Evolutionary conservation across 352 stramenopile genomes (phyloP).

Genomic region (Pythium coloratum): DNA sequence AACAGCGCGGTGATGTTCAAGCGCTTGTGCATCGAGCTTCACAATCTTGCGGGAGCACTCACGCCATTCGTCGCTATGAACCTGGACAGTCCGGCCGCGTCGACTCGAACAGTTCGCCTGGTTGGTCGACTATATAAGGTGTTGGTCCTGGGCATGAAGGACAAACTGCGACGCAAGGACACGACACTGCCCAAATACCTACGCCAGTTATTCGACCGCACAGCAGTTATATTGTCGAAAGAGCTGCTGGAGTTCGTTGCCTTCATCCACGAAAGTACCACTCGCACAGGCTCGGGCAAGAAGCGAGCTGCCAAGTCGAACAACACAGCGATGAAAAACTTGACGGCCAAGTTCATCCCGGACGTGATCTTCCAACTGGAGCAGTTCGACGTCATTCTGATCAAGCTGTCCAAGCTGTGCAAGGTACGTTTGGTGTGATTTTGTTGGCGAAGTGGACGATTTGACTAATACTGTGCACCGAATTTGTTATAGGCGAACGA

Average conservation of each 20-base stretch:
- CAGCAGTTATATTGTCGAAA: conserved; percentile 39
- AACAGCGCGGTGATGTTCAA: conserved; percentile 33
- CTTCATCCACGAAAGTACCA: conserved; percentile 50
- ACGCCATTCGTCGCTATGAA: conserved; percentile 51
- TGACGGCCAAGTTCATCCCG: conserved; percentile 58
- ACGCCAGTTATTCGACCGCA: conserved; percentile 48
- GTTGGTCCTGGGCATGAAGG: conserved; percentile 38
- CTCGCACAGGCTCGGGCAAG: conserved; percentile 16
- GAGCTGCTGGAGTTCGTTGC: conserved; percentile 52
- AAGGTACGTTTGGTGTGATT: conserved; percentile 31
- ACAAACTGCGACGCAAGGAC: conserved; percentile 46
- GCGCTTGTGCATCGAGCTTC: conserved; percentile 33
- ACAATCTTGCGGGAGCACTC: conserved; percentile 37
- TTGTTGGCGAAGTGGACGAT: background rate
- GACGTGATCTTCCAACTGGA: conserved; percentile 71
- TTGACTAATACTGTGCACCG: conserved; percentile 1
- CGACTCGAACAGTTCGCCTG: conserved; percentile 45
- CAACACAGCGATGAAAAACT: conserved; percentile 11
- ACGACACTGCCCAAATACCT: conserved; percentile 41
- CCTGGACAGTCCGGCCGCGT: conserved; percentile 34
- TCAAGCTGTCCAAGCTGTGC: conserved; percentile 66
- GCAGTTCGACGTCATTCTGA: conserved; percentile 64
- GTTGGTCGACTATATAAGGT: conserved; percentile 57
- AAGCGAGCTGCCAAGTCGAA: conserved; percentile 14
- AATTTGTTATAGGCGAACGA: conserved; percentile 30